Evolutionary conservation across 78 protist genomes (phyloP), one percentile per base, ranked within the genome.

Genomic region (Dictyostelium purpureum): DNA sequence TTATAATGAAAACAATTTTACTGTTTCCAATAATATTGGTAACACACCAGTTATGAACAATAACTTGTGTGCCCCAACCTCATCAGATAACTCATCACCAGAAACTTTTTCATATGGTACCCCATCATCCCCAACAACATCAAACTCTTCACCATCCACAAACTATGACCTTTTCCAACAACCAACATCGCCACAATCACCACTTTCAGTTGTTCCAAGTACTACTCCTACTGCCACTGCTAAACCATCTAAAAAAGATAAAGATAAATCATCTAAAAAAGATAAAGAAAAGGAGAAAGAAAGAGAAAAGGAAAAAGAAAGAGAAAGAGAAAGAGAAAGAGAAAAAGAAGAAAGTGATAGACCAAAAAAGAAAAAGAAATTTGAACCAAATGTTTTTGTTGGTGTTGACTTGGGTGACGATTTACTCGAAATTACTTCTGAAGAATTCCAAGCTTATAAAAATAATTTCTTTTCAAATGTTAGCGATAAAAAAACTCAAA

Each of bases 321-420:
- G 16, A 31, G 71, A 63, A 24, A 57, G 9, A 10, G 66, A 57
- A 19, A 52, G 21, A 21, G 66, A 57, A 26, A 21, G 11, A 7
- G 43, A 63, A 63, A 33, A 63, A 4, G 45, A 63, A 28, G 42
- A 63, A 16, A 24, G 18, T 63, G 71, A 63, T 63, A 63, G 71
- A 63, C 71, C 71, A 40, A 85, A 85, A 63, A 70, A 79, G 45
- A 85, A 75, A 66, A 56, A 59, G 24, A 33, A 57, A 9, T 85
- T 85, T 54, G 92, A 85, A n/a, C 79, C 79, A 70, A 35, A 52
- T 31, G 52, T 37, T 21, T 47, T 45, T 35, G 14, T 40, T 18
- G 92, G 92, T 56, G 81, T 67, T 12, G 66, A 71, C 35, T 47
- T 85, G 2, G 74, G 54, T n/a, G 38, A 70, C 28, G 47, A 71